Evolutionary conservation across 108 stramenopile genomes (phyloP).

Genomic region (Aurantiochytrium sp.): DNA sequence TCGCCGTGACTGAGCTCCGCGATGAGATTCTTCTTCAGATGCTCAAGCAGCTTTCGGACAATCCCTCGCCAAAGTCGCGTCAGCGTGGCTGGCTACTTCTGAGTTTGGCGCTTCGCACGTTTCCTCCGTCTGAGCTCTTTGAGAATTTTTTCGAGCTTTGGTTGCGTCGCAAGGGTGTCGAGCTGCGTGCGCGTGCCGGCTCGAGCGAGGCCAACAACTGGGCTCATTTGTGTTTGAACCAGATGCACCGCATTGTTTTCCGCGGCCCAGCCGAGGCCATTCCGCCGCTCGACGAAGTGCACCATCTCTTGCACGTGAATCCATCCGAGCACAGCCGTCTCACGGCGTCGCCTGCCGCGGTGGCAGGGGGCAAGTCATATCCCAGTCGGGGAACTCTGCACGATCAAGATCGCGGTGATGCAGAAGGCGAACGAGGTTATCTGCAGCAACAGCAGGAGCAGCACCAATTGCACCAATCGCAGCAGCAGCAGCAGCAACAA

Average conservation of each 20-base stretch:
- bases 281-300: neutral
- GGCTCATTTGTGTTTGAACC: neutral
- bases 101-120: constrained; percentile 24
- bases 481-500: too few species aligned
- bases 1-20: neutral
- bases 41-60: constrained; percentile 51
- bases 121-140: constrained; percentile 43
- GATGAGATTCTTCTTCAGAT: constrained; percentile 50
- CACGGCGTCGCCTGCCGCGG: neutral
- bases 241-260: constrained; percentile 16
- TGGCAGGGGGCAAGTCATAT: too few species aligned
- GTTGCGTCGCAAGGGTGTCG: constrained; percentile 5
- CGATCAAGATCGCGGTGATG: too few species aligned
- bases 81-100: constrained; percentile 49
- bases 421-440: too few species aligned
- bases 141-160: constrained; percentile 42
- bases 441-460: too few species aligned
- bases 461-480: too few species aligned
- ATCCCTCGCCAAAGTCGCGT: constrained; percentile 24
- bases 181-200: neutral
- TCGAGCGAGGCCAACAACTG: neutral
- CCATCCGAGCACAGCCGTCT: neutral
- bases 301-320: neutral
- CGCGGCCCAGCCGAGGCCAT: neutral
- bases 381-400: too few species aligned